These are phyloP conservation scores for Podospora conica DNA, from an alignment of 495 filamentous ascomycete genomes.

Conservation along the genomic window DNA sequence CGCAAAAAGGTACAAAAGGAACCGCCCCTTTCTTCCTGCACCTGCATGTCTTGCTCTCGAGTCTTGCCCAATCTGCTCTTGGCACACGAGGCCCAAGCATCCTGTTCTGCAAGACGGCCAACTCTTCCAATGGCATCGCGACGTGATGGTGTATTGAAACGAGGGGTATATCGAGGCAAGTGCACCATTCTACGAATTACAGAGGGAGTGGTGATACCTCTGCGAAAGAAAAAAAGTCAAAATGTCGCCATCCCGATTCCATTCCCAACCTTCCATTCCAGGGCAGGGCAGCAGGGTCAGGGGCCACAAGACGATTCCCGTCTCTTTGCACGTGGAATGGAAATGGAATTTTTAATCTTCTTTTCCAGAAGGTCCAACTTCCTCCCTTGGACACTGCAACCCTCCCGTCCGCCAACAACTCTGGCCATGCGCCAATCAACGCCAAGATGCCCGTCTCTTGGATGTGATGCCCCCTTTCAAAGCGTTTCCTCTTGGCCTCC, in stretches of 20 bases:
- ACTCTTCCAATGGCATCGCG: conserved; percentile 4
- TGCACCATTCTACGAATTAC: too few species aligned
- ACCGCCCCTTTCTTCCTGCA: not conserved
- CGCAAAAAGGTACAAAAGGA: not conserved
- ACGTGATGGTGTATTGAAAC: conserved; percentile 11
- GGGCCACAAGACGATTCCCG: too few species aligned
- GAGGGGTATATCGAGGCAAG: conserved; percentile 9
- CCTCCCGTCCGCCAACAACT: not conserved
- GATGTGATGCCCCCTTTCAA: conserved; percentile 9
- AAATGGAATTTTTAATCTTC: too few species aligned
- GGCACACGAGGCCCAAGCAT: conserved; percentile 2
- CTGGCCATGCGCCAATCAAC: not conserved
- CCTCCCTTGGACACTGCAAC: not conserved
- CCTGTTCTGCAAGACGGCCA: not conserved
- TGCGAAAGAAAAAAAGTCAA: too few species aligned
- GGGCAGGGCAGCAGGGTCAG: not conserved
- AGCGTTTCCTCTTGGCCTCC: conserved; percentile 2
- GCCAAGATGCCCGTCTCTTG: too few species aligned
- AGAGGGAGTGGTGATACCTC: too few species aligned
- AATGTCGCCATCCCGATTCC: too few species aligned
- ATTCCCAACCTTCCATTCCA: not conserved
- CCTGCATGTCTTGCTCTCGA: not conserved
- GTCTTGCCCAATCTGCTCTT: not conserved
- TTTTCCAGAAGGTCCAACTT: not conserved
- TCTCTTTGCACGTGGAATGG: not conserved